phyloP scores from a whole-genome alignment of 208 protist genomes.

The Vickermania ingenoplastis region DNA sequence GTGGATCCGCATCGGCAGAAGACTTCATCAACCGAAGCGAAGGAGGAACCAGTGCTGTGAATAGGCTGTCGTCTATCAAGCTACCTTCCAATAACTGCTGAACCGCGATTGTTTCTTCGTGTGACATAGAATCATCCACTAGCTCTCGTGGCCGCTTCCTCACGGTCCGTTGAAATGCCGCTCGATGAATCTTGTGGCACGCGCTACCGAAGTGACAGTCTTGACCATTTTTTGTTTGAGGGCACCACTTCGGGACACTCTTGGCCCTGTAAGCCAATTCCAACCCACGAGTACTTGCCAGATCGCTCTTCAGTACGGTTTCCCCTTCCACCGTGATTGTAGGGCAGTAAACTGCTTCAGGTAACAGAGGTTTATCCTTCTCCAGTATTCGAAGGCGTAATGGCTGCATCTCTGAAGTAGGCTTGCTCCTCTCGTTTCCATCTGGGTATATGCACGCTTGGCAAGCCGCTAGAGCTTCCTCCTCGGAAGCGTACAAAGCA shows the following conservation, averaged over 20 bases:
- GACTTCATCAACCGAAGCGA: constrained; percentile 13
- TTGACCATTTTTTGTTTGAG: constrained; percentile 30
- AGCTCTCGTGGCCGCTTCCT: constrained; percentile 44
- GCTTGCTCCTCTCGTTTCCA: constrained; percentile 21
- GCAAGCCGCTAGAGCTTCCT: constrained; percentile 75
- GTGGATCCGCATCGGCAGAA: constrained; percentile 24
- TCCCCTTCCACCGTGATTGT: constrained; percentile 55
- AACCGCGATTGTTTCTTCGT: constrained; percentile 27
- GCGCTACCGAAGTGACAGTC: constrained; percentile 73
- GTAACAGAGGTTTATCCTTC: constrained; percentile 46
- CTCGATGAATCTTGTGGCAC: constrained; percentile 55
- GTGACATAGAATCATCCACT: constrained; percentile 19
- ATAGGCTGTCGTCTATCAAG: constrained; percentile 11
- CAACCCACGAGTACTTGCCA: constrained; percentile 62
- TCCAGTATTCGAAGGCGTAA: constrained; percentile 68
- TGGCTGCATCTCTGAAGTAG: constrained; percentile 19
- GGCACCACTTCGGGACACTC: constrained; percentile 60
- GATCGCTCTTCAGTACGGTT: constrained; percentile 43
- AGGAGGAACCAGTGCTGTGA: constrained; percentile 13
- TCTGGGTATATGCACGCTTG: constrained; percentile 41
- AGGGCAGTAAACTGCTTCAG: constrained; percentile 73
- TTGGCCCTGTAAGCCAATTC: constrained; percentile 66
- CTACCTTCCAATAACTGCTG: constrained; percentile 10
- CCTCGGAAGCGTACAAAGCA: constrained; percentile 75
- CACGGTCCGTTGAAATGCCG: constrained; percentile 51